Percentiles rank a stretch among this genome's conserved stretches.
phyloP scores from a whole-genome alignment of 208 protist genomes.

The Naegleria fowleri region DNA sequence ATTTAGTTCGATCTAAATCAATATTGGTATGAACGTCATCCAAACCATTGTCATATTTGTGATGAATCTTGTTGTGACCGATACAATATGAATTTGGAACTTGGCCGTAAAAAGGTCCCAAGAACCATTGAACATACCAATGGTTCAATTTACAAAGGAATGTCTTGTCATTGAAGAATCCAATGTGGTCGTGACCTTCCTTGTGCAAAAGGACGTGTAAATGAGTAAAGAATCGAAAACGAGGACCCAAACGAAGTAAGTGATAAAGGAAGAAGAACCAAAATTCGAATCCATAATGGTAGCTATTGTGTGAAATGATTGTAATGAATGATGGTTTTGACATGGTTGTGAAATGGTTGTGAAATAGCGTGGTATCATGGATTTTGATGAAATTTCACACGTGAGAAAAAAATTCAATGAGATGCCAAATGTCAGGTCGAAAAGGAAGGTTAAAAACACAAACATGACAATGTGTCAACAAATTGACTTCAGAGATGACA shows the following conservation, averaged over 20 bases:
- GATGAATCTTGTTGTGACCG: constrained; percentile 42
- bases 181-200: constrained; percentile 27
- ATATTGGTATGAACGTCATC: constrained; percentile 38
- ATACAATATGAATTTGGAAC: constrained; percentile 22
- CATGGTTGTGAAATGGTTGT: neutral
- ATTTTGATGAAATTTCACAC: too few species aligned
- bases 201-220: constrained; percentile 29
- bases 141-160: neutral
- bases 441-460: too few species aligned
- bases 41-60: constrained; percentile 41
- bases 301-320: constrained; percentile 10
- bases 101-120: constrained; percentile 31
- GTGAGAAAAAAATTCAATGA: too few species aligned
- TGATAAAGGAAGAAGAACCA: constrained; percentile 23
- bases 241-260: constrained; percentile 33
- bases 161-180: constrained; percentile 29
- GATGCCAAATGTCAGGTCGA: too few species aligned
- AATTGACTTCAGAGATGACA: too few species aligned
- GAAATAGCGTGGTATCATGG: too few species aligned
- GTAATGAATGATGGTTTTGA: neutral
- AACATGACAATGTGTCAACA: too few species aligned
- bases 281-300: constrained; percentile 24
- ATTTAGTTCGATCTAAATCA: constrained; percentile 38
- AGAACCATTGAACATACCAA: constrained; percentile 32
- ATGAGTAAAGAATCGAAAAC: constrained; percentile 36